These are phyloP conservation scores for Coffea humblotiana DNA, from an alignment of 305 asterid genomes.

Conservation along the genomic window DNA sequence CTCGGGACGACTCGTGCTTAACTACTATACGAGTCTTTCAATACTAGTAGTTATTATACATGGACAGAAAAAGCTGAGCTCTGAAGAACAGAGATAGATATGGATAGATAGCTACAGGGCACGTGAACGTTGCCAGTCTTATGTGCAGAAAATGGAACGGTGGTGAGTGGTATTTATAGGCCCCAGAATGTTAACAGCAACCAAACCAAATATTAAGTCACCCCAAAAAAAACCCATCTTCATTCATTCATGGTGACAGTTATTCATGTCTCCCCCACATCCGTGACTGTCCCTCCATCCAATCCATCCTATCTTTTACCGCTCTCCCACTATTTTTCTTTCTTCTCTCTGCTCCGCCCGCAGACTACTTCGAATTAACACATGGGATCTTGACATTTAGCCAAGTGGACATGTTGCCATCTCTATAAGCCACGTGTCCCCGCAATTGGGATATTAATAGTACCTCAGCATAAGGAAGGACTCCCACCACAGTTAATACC, in stretches of 20 bases:
- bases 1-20: too few species aligned
- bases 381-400: conserved; percentile 19
- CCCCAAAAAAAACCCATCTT: too few species aligned
- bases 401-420: conserved; percentile 31
- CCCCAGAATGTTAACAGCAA: not conserved
- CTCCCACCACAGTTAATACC: not conserved
- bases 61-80: not conserved
- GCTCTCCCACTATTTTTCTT: not conserved
- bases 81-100: not conserved
- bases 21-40: too few species aligned
- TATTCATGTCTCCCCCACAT: not conserved
- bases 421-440: conserved; percentile 22
- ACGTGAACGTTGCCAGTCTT: conserved; percentile 32
- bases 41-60: too few species aligned
- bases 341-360: not conserved
- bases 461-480: not conserved
- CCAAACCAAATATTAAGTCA: not conserved
- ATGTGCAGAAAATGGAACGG: conserved; percentile 29
- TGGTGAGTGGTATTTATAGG: conserved; percentile 43
- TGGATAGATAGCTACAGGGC: conserved; percentile 5
- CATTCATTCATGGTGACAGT: not conserved
- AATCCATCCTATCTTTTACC: not conserved
- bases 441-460: conserved; percentile 10
- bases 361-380: not conserved
- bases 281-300: not conserved